Conservation (phyloP, 345 rosid species). For the Euclidium syriacum region DNA sequence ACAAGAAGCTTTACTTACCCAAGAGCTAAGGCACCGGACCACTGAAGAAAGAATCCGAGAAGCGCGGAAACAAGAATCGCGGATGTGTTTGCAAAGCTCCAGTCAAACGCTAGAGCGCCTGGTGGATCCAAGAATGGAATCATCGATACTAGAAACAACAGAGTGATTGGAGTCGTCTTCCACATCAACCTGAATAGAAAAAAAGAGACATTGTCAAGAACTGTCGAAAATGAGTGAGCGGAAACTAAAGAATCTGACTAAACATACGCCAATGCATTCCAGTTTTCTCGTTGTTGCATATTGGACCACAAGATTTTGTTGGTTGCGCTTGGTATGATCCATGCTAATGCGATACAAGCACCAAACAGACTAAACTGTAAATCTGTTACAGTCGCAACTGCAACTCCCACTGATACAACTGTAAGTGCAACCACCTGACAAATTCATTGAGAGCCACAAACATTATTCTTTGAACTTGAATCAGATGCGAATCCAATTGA, state of each 20-base stretch:
- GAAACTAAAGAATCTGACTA: background rate
- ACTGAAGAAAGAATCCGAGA: slow-evolving; percentile 94
- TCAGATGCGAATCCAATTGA: background rate
- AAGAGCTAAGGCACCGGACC: slow-evolving; percentile 97
- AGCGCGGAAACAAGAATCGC: slow-evolving; percentile 70
- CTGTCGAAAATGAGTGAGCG: background rate
- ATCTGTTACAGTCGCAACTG: slow-evolving; percentile 93
- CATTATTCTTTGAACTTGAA: background rate
- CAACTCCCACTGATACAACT: slow-evolving; percentile 80
- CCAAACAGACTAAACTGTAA: slow-evolving; percentile 84
- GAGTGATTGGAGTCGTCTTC: slow-evolving; percentile 92
- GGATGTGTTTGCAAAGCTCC: slow-evolving; percentile 55
- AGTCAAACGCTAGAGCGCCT: slow-evolving; percentile 65
- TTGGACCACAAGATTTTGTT: slow-evolving; percentile 96
- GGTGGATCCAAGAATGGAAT: slow-evolving; percentile 93
- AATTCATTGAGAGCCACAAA: background rate
- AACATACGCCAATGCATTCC: slow-evolving; percentile 96
- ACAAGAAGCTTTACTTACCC: slow-evolving; percentile 48
- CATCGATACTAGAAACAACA: slow-evolving; percentile 71
- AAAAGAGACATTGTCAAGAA: background rate
- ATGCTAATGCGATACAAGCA: slow-evolving; percentile 83
- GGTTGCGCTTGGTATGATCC: slow-evolving; percentile 91
- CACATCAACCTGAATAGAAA: slow-evolving; percentile 75
- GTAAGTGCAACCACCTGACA: slow-evolving; percentile 75
- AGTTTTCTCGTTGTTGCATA: slow-evolving; percentile 83